A percentile compares a stretch with the other conserved stretches of the same genome.
Evolutionary conservation across 2,329 filamentous ascomycete genomes (phyloP).

Genomic region (Verticillium dahliae): DNA sequence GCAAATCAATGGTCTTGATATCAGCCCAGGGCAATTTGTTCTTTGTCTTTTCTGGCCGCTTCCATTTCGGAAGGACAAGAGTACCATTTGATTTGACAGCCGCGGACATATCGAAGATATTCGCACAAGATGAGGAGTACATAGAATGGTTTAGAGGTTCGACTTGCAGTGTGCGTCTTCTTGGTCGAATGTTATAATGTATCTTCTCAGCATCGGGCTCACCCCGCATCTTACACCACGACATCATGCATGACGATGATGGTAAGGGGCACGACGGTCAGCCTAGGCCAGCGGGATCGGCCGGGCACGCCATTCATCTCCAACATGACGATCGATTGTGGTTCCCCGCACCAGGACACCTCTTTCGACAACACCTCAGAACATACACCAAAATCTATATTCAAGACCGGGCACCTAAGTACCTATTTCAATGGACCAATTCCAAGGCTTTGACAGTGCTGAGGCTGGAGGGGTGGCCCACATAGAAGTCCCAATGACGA

Average conservation of each 20-base stretch:
- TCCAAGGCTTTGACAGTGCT: constrained; percentile 8
- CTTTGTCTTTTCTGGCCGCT: constrained; percentile 19
- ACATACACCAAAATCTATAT: constrained; percentile 14
- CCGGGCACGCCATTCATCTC: constrained; percentile 10
- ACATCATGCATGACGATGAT: neutral
- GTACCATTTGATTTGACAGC: constrained; percentile 2
- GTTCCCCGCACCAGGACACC: neutral
- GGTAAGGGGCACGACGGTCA: neutral
- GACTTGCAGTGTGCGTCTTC: no score
- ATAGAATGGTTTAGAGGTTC: no score
- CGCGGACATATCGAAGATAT: constrained; percentile 6
- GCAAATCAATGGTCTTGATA: constrained; percentile 44
- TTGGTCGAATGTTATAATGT: neutral
- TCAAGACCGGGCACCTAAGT: no score
- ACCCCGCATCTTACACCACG: neutral
- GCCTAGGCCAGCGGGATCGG: neutral
- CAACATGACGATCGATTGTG: constrained; percentile 3
- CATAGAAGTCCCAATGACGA: no score
- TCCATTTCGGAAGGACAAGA: constrained; percentile 16
- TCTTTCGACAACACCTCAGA: constrained; percentile 9
- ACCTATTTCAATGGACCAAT: constrained; percentile 3
- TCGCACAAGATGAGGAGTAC: no score
- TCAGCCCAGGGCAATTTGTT: constrained; percentile 37
- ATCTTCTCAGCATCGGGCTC: neutral
- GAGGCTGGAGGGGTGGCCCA: no score